These are phyloP conservation scores for Lasiodiplodia sp. DNA, from an alignment of 2,329 filamentous ascomycete genomes.

Conservation along the genomic window DNA sequence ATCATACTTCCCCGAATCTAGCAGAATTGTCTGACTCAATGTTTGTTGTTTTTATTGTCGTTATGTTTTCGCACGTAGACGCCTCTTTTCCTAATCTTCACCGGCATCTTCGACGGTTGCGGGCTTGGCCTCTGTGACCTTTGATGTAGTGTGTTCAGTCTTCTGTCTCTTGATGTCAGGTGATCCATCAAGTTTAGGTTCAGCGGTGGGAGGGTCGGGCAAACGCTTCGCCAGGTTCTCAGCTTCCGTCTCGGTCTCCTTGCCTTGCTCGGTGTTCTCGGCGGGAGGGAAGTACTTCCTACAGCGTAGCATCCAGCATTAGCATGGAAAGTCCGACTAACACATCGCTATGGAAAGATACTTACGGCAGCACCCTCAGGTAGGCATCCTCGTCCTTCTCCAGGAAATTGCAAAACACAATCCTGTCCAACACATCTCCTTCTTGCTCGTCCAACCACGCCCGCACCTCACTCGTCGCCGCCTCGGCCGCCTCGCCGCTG, in stretches of 20 bases:
- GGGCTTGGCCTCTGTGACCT: constrained; percentile 40
- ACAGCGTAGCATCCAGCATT: constrained; percentile 27
- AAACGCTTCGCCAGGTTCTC: constrained; percentile 51
- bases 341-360: constrained; percentile 36
- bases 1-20: neutral
- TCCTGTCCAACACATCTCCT: constrained; percentile 61
- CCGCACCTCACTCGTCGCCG: constrained; percentile 70
- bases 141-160: constrained; percentile 41
- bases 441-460: constrained; percentile 58
- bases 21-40: neutral
- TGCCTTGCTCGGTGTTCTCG: constrained; percentile 32
- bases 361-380: constrained; percentile 74
- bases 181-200: constrained; percentile 53
- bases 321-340: neutral
- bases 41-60: neutral
- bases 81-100: constrained; percentile 14
- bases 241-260: constrained; percentile 40
- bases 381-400: constrained; percentile 80
- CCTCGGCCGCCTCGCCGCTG: constrained; percentile 71
- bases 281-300: constrained; percentile 48
- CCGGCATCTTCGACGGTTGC: constrained; percentile 31
- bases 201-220: constrained; percentile 57
- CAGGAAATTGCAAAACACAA: constrained; percentile 87
- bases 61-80: neutral
- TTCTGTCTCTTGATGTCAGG: constrained; percentile 58